Evolutionary conservation across 306 rosid genomes (phyloP), one percentile per base, ranked within the genome.

Genomic region (Inga oerstediana): DNA sequence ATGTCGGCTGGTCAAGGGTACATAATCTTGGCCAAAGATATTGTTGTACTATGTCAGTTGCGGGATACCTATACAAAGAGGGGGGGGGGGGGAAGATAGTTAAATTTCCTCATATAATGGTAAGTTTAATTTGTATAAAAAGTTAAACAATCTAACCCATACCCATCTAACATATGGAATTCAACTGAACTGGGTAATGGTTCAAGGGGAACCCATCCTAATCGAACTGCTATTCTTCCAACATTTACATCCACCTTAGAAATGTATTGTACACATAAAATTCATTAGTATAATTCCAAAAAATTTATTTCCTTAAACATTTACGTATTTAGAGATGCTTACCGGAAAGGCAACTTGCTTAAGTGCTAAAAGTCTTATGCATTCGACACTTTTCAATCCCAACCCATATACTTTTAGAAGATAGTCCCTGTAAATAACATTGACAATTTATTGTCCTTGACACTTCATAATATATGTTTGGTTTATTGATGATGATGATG

Each of bases 131-230:
- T 43, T 37, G 0, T 17, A 8, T 16, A 15, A 24, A 32, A 74
- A 44, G 3, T 27, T 32, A 0, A 30, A 32, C 4, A 13, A 10
- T 59, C 17, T 61, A 75, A 39, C 17, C 87, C 96, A 75, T 82
- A 91, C 98, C 74, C 24, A 20, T 88, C 89, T 74, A 95, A 75
- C 54, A 87, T 79, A 81, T 95, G 97, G 48, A 95, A 45, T 66
- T 90, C 89, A 20, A 91, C 16, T 5, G 67, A 10, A 64, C 78
- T 95, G 1, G 98, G 98, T 17, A 93, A 83, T 24, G 97, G 94
- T 77, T 89, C 86, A 24, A 95, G 85, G 5, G 94, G 97, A 81
- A 91, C 97, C 98, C 98, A 93, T n/a, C 97, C 98, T 44, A 95
- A 66, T n/a, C 97, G 94, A 35, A 89, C 85, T 2, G 85, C 93